Conservation (phyloP, 805 yeast genomes). For the Starmera dryadoides region DNA sequence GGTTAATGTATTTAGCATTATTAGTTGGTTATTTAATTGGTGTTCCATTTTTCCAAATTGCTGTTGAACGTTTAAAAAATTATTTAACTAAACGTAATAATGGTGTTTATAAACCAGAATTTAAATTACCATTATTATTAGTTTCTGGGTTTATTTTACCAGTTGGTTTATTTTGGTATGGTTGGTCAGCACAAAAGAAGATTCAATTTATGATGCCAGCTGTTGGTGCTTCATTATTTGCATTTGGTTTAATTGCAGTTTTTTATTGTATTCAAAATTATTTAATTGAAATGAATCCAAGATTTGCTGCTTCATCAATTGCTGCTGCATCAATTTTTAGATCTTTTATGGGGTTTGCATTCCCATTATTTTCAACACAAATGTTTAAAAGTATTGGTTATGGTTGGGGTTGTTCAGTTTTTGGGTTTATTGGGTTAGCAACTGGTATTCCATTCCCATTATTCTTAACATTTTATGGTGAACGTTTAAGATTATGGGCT, state of each 20-base stretch:
- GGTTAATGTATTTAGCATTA: conserved; percentile 52
- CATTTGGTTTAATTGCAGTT: conserved; percentile 52
- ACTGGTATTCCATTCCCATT: conserved; percentile 66
- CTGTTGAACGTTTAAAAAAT: conserved; percentile 32
- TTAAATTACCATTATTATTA: conserved; percentile 44
- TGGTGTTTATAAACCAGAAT: conserved; percentile 58
- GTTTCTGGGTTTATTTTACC: conserved; percentile 46
- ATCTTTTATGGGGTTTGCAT: conserved; percentile 58
- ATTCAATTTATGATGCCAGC: conserved; percentile 58
- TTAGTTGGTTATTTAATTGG: conserved; percentile 50
- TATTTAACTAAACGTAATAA: conserved; percentile 31
- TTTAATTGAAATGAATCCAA: conserved; percentile 63
- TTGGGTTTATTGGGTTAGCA: conserved; percentile 47
- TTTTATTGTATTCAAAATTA: conserved; percentile 65
- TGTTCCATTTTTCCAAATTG: conserved; percentile 37
- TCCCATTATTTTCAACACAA: conserved; percentile 56
- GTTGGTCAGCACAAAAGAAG: conserved; percentile 57
- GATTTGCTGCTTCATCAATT: conserved; percentile 60
- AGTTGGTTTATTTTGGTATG: conserved; percentile 59
- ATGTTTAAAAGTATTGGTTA: conserved; percentile 53
- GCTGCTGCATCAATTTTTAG: conserved; percentile 66
- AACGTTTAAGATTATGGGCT: conserved; percentile 49
- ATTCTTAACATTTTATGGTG: conserved; percentile 50
- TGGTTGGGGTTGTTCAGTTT: conserved; percentile 67
- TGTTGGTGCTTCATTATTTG: conserved; percentile 54